Evolutionary conservation across 192 early-diverging fungal genomes (phyloP).

Genomic region (Backusella westeae): DNA sequence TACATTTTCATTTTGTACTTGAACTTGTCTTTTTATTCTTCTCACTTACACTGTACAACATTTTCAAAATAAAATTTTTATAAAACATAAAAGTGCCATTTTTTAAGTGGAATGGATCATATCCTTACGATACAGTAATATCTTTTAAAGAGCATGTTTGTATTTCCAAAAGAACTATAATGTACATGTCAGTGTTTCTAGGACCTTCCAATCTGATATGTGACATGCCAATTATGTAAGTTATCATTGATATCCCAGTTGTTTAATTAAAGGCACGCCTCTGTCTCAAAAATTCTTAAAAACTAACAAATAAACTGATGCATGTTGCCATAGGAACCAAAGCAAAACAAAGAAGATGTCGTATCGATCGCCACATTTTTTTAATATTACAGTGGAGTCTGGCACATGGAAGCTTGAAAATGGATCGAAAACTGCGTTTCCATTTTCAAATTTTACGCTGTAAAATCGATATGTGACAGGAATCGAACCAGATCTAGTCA

Average conservation of each 20-base stretch:
- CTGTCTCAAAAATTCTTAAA: background rate
- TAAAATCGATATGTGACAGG: no score
- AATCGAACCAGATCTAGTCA: no score
- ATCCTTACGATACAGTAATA: no score
- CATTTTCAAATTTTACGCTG: no score
- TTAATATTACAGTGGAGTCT: no score
- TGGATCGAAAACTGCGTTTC: no score
- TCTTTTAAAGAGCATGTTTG: no score
- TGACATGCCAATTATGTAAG: background rate
- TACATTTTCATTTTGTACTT: background rate
- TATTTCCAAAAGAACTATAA: background rate
- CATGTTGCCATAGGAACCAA: background rate
- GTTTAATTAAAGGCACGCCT: no score
- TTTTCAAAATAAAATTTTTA: background rate
- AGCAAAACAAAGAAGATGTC: background rate
- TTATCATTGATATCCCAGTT: no score
- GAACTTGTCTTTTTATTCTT: background rate
- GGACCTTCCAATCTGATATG: background rate
- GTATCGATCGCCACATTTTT: no score
- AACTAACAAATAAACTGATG: background rate
- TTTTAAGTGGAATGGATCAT: background rate
- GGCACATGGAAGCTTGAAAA: no score
- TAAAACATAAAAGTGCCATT: no score
- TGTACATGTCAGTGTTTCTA: background rate
- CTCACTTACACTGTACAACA: background rate